These are phyloP conservation scores for Acephala macrosclerotiorum DNA, from an alignment of 2,329 filamentous ascomycete genomes.

Conservation along the genomic window DNA sequence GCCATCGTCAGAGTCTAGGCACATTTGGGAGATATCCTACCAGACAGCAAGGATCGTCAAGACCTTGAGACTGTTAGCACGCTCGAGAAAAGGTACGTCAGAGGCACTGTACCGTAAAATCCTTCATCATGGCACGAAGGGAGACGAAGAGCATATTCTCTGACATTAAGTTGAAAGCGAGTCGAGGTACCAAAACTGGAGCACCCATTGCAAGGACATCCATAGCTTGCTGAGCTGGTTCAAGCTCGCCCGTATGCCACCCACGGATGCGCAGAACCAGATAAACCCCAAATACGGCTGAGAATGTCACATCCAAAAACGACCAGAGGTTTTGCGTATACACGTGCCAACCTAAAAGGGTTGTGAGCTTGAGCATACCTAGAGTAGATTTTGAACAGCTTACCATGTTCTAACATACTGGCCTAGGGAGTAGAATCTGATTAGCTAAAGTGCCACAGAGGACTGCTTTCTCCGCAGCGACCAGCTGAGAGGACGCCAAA, in stretches of 20 bases:
- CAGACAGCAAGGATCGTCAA: slow-evolving; percentile 70
- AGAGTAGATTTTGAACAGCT: background rate
- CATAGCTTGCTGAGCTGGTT: slow-evolving; percentile 69
- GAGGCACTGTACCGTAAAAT: slow-evolving; percentile 63
- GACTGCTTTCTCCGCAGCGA: background rate
- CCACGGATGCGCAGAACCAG: slow-evolving; percentile 72
- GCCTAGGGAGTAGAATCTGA: slow-evolving; percentile 14
- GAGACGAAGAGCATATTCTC: slow-evolving; percentile 87
- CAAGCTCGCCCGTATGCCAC: slow-evolving; percentile 56
- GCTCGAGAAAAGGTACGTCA: too few relatives aligned
- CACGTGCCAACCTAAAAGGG: slow-evolving; percentile 65
- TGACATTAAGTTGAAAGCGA: slow-evolving; percentile 84
- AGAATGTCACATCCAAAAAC: slow-evolving; percentile 82
- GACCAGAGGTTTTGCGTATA: slow-evolving; percentile 92
- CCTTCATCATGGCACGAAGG: slow-evolving; percentile 82
- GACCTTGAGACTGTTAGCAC: slow-evolving; percentile 46
- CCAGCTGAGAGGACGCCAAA: background rate
- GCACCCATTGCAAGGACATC: slow-evolving; percentile 83
- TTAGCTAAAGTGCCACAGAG: background rate
- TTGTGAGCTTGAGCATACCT: background rate
- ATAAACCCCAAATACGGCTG: slow-evolving; percentile 74
- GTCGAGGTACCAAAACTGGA: slow-evolving; percentile 77
- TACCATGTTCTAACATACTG: slow-evolving; percentile 55
- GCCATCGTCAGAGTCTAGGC: background rate
- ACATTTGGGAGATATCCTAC: background rate